Conservation (phyloP, 2,329 filamentous ascomycete genomes). For the Clonostachys sp. region DNA sequence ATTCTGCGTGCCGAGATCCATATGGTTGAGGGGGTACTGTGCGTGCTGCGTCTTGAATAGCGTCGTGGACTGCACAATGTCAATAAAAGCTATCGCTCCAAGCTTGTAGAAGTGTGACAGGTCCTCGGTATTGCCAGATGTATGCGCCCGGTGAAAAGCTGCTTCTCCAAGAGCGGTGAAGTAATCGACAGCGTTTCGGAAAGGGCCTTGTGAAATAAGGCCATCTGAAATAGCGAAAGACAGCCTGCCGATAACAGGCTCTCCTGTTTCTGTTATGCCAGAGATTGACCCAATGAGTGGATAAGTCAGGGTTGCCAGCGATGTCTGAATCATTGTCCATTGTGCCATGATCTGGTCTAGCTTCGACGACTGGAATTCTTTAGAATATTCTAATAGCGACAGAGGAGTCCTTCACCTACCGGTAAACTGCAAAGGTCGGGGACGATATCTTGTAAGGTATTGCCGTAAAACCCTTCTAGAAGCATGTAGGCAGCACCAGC, state of each 20-base stretch:
- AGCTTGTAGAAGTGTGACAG: no score
- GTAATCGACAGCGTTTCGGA: not conserved
- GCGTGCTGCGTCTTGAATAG: not conserved
- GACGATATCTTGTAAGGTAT: slow-evolving; percentile 10
- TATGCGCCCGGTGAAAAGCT: not conserved
- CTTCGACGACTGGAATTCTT: not conserved
- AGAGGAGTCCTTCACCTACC: slow-evolving; percentile 4
- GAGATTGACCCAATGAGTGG: not conserved
- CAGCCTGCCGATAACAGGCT: not conserved
- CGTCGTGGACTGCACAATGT: not conserved
- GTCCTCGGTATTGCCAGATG: not conserved
- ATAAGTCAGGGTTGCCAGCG: not conserved
- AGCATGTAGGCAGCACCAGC: slow-evolving; percentile 16
- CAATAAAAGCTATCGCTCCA: not conserved
- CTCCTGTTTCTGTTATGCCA: not conserved
- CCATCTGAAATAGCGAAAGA: not conserved
- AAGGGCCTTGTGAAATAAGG: not conserved
- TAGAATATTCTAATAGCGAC: no score
- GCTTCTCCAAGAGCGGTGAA: not conserved
- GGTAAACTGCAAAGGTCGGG: slow-evolving; percentile 10
- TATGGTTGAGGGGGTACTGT: slow-evolving; percentile 18
- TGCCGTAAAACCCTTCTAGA: slow-evolving; percentile 15
- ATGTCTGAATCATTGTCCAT: not conserved
- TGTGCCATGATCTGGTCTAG: not conserved
- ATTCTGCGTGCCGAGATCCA: slow-evolving; percentile 24